Percentiles rank a stretch among this genome's conserved stretches.
These are phyloP conservation scores for Basidiobolus meristosporus DNA, from an alignment of 371 early-diverging fungal species.

Conservation along the genomic window DNA sequence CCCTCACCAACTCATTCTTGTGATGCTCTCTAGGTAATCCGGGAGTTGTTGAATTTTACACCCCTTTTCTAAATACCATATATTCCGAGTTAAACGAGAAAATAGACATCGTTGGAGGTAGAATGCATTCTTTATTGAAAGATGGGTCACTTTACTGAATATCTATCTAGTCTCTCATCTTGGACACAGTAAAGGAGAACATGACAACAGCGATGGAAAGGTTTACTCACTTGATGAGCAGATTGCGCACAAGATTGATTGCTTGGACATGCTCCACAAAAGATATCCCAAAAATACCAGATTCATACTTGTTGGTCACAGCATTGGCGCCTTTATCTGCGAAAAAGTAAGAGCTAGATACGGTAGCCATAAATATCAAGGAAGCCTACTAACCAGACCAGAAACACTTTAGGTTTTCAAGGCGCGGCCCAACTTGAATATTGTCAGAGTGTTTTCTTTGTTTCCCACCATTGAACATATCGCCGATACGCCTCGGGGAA, in stretches of 20 bases:
- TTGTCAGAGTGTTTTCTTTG: slow-evolving; percentile 37
- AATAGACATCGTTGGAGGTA: slow-evolving; percentile 33
- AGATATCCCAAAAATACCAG: slow-evolving; percentile 21
- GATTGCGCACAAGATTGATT: slow-evolving; percentile 39
- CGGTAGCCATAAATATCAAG: background rate
- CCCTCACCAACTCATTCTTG: background rate
- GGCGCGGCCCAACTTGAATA: slow-evolving; percentile 25
- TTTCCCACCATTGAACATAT: slow-evolving; percentile 67
- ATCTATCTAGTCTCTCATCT: slow-evolving; percentile 22
- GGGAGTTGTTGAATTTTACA: slow-evolving; percentile 49
- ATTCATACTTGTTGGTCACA: slow-evolving; percentile 41
- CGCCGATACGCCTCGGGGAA: slow-evolving; percentile 53
- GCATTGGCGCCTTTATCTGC: slow-evolving; percentile 40
- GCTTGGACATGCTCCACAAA: slow-evolving; percentile 25
- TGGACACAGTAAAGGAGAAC: slow-evolving; percentile 28
- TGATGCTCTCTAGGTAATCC: slow-evolving; percentile 29
- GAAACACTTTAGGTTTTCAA: slow-evolving; percentile 18
- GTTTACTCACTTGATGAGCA: slow-evolving; percentile 32
- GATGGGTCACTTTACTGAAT: background rate
- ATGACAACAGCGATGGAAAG: too few relatives aligned
- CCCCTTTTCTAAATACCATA: slow-evolving; percentile 25
- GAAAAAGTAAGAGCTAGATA: slow-evolving; percentile 11
- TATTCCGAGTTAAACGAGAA: slow-evolving; percentile 10
- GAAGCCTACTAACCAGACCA: background rate
- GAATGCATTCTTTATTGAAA: background rate